A percentile compares a stretch with the other conserved stretches of the same genome.
phyloP scores from a whole-genome alignment of 2,329 filamentous ascomycete genomes.

The Mollisia scopiformis region DNA sequence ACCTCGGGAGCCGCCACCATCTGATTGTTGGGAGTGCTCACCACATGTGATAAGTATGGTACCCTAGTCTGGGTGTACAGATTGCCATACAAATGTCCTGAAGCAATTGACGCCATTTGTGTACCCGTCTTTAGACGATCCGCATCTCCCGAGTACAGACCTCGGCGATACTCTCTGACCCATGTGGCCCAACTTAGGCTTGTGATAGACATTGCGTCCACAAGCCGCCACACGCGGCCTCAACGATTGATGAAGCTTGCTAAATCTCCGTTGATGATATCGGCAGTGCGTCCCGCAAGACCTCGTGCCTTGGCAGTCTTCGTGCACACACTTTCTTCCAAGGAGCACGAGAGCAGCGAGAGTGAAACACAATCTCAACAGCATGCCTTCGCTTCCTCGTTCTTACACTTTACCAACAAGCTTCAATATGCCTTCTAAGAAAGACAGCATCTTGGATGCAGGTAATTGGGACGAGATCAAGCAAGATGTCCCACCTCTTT shows the following conservation, averaged over 20 bases:
- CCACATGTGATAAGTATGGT: not conserved
- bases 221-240: not conserved
- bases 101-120: not conserved
- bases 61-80: not conserved
- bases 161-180: not conserved
- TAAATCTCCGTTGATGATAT: not conserved
- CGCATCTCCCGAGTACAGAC: not conserved
- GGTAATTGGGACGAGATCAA: conserved; percentile 15
- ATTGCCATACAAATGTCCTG: not conserved
- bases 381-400: not conserved
- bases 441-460: conserved; percentile 13
- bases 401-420: not conserved
- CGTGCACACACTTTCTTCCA: not conserved
- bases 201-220: not conserved
- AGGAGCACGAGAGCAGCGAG: not conserved
- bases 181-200: too few relatives aligned
- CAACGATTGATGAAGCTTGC: not conserved
- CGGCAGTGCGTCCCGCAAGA: not conserved
- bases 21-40: not conserved
- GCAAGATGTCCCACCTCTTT: not conserved
- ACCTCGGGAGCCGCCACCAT: not conserved
- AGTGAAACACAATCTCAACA: not conserved
- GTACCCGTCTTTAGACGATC: not conserved
- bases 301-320: not conserved
- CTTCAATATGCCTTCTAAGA: conserved; percentile 7